phyloP scores from a whole-genome alignment of 768 basidiomycete genomes.

The Xanthoconium stramineum region DNA sequence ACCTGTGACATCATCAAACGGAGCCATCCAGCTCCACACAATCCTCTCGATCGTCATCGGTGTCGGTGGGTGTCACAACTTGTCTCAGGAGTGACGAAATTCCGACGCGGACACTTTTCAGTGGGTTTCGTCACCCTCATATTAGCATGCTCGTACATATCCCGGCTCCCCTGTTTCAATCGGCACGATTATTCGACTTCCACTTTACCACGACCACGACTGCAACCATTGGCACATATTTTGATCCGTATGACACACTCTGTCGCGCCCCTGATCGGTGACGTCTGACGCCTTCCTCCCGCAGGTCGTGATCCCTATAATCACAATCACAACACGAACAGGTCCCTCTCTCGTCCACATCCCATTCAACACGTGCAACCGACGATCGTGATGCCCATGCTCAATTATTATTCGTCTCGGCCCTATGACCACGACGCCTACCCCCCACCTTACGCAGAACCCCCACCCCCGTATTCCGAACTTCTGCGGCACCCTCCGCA shows the following conservation, averaged over 20 bases:
- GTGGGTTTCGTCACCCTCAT: conserved; percentile 16
- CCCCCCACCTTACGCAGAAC: conserved; percentile 11
- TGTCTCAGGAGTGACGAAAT: not conserved
- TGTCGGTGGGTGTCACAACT: conserved; percentile 4
- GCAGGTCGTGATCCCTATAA: not conserved
- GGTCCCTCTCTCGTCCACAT: not conserved
- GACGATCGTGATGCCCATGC: not conserved
- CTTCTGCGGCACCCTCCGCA: not conserved
- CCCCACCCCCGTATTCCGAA: conserved; percentile 11
- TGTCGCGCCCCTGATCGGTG: not conserved
- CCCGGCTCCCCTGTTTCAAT: not conserved
- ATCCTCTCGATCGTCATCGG: conserved; percentile 12
- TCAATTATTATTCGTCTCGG: not conserved
- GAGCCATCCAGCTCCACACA: conserved; percentile 8
- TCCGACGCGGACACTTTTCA: not conserved
- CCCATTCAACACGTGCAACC: conserved; percentile 3
- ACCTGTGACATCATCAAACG: not conserved
- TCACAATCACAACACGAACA: not conserved
- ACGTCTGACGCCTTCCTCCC: not conserved
- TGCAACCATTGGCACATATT: not conserved
- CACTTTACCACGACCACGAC: not conserved
- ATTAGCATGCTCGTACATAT: not conserved
- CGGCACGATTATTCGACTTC: not conserved
- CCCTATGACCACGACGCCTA: not conserved
- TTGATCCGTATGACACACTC: not conserved